Evolutionary conservation across 345 rosid genomes (phyloP).

Genomic region (Streptanthus diversifolius): DNA sequence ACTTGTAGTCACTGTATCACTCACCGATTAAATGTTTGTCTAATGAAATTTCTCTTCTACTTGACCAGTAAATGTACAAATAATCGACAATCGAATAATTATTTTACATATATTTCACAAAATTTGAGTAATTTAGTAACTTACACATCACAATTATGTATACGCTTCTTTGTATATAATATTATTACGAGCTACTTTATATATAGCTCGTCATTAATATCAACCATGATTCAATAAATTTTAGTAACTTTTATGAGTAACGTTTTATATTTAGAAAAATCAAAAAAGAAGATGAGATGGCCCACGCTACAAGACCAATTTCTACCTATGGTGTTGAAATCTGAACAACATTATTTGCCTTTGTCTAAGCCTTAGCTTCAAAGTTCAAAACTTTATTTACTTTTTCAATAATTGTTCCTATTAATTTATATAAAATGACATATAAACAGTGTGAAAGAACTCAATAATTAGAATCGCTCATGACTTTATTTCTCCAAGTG

Average conservation of each 20-base stretch:
- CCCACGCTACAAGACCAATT: constrained; percentile 23
- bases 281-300: not conserved
- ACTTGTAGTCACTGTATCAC: no score
- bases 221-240: not conserved
- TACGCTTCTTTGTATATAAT: no score
- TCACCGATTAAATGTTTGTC: no score
- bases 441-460: constrained; percentile 21
- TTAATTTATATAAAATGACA: not conserved
- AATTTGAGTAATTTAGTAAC: no score
- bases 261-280: no score
- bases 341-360: not conserved
- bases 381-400: constrained; percentile 7
- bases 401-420: not conserved
- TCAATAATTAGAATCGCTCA: constrained; percentile 11
- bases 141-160: no score
- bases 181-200: no score
- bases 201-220: no score
- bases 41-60: no score
- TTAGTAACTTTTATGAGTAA: not conserved
- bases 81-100: no score
- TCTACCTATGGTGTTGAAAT: constrained; percentile 16
- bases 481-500: constrained; percentile 20
- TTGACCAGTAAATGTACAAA: no score
- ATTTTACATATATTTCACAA: no score
- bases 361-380: constrained; percentile 1